Evolutionary conservation across 495 filamentous ascomycete genomes (phyloP), one percentile per base, ranked within the genome.

Genomic region (Emericellopsis terricola): DNA sequence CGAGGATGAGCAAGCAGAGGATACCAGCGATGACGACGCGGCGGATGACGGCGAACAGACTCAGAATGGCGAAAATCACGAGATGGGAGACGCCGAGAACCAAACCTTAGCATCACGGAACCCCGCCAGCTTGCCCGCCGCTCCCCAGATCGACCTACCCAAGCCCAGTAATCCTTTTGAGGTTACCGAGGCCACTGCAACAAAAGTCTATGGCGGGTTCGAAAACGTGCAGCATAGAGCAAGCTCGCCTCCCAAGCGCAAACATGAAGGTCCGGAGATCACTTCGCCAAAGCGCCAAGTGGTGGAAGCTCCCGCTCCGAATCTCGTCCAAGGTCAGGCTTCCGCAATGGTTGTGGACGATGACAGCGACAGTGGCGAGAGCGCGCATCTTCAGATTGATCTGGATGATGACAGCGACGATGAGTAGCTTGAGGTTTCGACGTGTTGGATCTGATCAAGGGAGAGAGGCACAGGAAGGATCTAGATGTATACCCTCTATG

Each of bases 321-420:
- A n/a, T n/a, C n/a, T n/a, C n/a, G n/a, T n/a, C n/a, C n/a, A n/a
- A n/a, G n/a, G n/a, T n/a, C n/a, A 19, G 5, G 28, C 19, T 16
- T 4, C 16, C 28, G 3, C 28, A 9, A 30, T 21, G 19, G 15
- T 20, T 16, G 28, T 30, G 20, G 43, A 41, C 14, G 36, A 33
- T 2, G 42, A 48, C 1, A 49, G 45, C 30, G 52, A 55, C 29
- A 40, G 40, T 27, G 38, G 55, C 19, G 55, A 51, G 30, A 59
- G 55, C 34, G 51, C 57, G 13, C 56, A 60, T 36, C 44, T 60
- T 15, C 47, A 54, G 14, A 54, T 56, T 49, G 53, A 54, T n/a
- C 42, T 56, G 1, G 50, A 51, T 20, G 48, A 50, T 5, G 46
- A 47, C 0, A 46, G 42, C 3, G 48, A 48, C 0, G 43, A 43